A percentile compares a stretch with the other conserved stretches of the same genome.
These are phyloP conservation scores for Fusarium redolens DNA, from an alignment of 2,329 filamentous ascomycete genomes.

Conservation along the genomic window DNA sequence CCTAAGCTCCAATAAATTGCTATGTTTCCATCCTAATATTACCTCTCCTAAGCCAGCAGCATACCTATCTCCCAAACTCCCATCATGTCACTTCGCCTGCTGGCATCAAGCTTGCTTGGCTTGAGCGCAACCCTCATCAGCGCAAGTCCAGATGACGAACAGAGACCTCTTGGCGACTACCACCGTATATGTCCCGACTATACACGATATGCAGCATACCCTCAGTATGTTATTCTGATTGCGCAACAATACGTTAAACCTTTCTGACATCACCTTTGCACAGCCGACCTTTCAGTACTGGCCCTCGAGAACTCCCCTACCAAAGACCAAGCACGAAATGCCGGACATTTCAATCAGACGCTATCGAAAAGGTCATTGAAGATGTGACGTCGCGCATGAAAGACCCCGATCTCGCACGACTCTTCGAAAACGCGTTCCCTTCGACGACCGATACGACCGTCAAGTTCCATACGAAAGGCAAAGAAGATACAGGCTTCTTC, in stretches of 20 bases:
- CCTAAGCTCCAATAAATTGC: not conserved
- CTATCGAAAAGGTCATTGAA: conserved; percentile 88
- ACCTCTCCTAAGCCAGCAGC: not conserved
- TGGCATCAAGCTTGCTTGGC: conserved; percentile 45
- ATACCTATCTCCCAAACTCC: not conserved
- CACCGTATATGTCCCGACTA: conserved; percentile 55
- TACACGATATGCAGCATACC: conserved; percentile 51
- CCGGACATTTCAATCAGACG: conserved; percentile 87
- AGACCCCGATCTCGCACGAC: conserved; percentile 86
- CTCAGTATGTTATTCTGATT: conserved; percentile 50
- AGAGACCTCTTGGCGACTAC: conserved; percentile 43
- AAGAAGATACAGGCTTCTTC: conserved; percentile 53
- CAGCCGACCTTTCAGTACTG: conserved; percentile 82
- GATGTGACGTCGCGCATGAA: conserved; percentile 83
- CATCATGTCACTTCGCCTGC: conserved; percentile 44
- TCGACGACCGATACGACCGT: conserved; percentile 88
- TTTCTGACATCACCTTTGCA: conserved; percentile 16
- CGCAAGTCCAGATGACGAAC: conserved; percentile 34
- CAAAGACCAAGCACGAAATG: conserved; percentile 85
- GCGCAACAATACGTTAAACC: not conserved
- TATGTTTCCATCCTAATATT: not conserved
- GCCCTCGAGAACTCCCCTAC: conserved; percentile 82
- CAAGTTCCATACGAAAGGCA: conserved; percentile 82
- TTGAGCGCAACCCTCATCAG: conserved; percentile 37
- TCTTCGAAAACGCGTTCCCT: conserved; percentile 96